phyloP scores from a whole-genome alignment of 2,329 filamentous ascomycete genomes.

The Penicillium sp. region DNA sequence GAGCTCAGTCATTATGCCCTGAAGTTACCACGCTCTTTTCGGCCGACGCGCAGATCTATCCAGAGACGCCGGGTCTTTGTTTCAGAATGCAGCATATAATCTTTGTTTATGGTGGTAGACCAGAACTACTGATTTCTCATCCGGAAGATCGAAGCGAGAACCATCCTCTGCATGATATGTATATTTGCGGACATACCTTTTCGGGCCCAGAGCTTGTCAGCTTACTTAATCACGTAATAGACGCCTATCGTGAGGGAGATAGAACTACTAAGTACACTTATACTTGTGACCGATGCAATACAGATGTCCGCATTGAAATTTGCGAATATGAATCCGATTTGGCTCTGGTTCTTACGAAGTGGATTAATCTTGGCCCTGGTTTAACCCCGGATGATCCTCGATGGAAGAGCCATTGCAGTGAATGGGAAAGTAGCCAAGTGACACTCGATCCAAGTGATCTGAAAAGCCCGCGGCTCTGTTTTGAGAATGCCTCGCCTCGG shows the following conservation, averaged over 20 bases:
- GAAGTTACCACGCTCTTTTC: background rate
- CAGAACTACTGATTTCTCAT: background rate
- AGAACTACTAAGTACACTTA: background rate
- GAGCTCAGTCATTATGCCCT: too few species aligned
- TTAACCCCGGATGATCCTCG: background rate
- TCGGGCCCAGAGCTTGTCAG: too few species aligned
- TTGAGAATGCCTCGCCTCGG: background rate
- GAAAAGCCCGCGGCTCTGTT: background rate
- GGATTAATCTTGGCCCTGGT: background rate
- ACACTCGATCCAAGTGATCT: background rate
- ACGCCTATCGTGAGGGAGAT: background rate
- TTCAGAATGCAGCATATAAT: background rate
- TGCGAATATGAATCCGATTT: background rate
- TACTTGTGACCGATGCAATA: background rate
- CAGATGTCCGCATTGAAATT: background rate
- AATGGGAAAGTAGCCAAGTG: background rate
- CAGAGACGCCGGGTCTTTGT: background rate
- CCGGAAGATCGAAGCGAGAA: background rate
- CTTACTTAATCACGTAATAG: background rate
- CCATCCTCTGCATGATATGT: too few species aligned
- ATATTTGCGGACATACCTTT: background rate
- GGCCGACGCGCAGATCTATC: constrained; percentile 1
- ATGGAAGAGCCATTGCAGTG: background rate
- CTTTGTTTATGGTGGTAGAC: background rate
- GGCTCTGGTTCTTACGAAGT: background rate